These are phyloP conservation scores for Starmera dryadoides DNA, from an alignment of 805 yeast genomes.

Conservation along the genomic window DNA sequence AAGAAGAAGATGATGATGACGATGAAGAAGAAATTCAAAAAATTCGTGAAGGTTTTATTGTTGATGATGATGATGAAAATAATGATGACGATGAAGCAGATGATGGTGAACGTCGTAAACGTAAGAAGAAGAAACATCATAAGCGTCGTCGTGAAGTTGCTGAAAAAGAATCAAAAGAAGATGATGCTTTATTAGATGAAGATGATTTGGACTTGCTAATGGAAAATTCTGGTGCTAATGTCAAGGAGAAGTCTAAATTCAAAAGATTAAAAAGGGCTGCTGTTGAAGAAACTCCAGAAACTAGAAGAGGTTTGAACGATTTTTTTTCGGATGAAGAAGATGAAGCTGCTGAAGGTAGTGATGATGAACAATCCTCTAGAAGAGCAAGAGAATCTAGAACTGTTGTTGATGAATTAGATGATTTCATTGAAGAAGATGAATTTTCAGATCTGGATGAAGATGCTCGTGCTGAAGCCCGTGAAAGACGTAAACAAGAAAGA, in stretches of 20 bases:
- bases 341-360: slow-evolving; percentile 28
- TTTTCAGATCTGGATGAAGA: slow-evolving; percentile 80
- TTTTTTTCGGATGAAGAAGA: slow-evolving; percentile 36
- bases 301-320: slow-evolving; percentile 24
- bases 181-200: slow-evolving; percentile 76
- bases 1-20: slow-evolving; percentile 87
- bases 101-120: slow-evolving; percentile 22
- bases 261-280: slow-evolving; percentile 81
- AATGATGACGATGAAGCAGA: slow-evolving; percentile 37
- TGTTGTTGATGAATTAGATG: slow-evolving; percentile 80
- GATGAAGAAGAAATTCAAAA: slow-evolving; percentile 84
- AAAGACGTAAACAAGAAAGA: slow-evolving; percentile 37
- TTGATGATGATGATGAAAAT: slow-evolving; percentile 81
- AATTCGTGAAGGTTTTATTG: slow-evolving; percentile 89
- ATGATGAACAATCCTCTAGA: slow-evolving; percentile 16
- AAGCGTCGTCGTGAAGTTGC: slow-evolving; percentile 19
- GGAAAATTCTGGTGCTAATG: slow-evolving; percentile 79
- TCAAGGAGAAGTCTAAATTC: slow-evolving; percentile 39
- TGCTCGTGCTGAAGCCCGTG: slow-evolving; percentile 41
- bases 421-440: slow-evolving; percentile 96
- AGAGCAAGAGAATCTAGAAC: slow-evolving; percentile 25
- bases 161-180: slow-evolving; percentile 38
- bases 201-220: slow-evolving; percentile 89
- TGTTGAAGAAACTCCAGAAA: slow-evolving; percentile 26
- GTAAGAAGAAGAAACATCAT: slow-evolving; percentile 29